Conservation (phyloP, 148 eudicot genomes). For the Pouteria glomerata region DNA sequence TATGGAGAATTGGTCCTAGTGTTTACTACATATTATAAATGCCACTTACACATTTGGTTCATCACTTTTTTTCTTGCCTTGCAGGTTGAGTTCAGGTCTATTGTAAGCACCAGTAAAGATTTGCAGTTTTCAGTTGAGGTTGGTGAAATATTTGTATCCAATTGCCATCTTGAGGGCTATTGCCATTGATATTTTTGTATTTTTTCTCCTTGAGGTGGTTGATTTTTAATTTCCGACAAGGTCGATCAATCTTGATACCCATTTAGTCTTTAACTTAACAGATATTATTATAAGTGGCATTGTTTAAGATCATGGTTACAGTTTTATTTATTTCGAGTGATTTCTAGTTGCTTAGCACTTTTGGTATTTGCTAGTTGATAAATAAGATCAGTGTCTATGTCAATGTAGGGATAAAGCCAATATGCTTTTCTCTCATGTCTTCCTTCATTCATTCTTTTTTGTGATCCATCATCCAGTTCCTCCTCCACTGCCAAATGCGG, state of each 20-base stretch:
- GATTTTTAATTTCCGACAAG: background rate
- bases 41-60: constrained; percentile 1
- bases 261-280: background rate
- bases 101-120: constrained; percentile 67
- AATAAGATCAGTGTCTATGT: too few relatives aligned
- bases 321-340: background rate
- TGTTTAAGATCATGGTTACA: background rate
- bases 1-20: constrained; percentile 20
- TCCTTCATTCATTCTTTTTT: too few relatives aligned
- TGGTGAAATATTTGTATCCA: constrained; percentile 11
- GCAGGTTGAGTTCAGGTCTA: constrained; percentile 89
- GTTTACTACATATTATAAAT: background rate
- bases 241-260: too few relatives aligned
- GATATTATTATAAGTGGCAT: background rate
- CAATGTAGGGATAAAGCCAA: too few relatives aligned
- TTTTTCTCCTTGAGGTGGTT: background rate
- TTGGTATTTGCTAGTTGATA: background rate
- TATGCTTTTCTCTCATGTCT: too few relatives aligned
- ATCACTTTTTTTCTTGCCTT: constrained; percentile 9
- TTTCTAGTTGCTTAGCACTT: background rate
- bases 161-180: background rate
- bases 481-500: too few relatives aligned
- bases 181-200: background rate
- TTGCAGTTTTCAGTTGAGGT: constrained; percentile 92
- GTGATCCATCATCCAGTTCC: too few relatives aligned